Conservation (phyloP, 2,329 filamentous ascomycete genomes). For the Boeremia exigua region DNA sequence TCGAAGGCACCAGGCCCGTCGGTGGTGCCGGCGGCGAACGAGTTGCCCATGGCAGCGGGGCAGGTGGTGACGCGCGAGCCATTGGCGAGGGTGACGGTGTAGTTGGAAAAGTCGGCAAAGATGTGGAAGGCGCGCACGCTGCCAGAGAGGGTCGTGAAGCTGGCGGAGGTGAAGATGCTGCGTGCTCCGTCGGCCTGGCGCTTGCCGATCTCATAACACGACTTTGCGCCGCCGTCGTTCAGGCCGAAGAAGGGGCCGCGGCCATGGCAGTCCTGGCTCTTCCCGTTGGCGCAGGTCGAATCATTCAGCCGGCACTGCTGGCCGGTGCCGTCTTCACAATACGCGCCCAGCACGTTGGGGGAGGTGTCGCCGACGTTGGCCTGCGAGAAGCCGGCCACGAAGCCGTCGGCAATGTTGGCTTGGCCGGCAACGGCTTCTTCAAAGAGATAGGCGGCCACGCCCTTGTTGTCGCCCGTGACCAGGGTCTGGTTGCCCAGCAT, state of each 20-base stretch:
- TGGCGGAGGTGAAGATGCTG: constrained; percentile 61
- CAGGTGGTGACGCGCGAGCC: constrained; percentile 76
- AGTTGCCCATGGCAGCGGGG: constrained; percentile 86
- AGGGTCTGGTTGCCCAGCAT: constrained; percentile 91
- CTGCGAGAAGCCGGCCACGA: constrained; percentile 92
- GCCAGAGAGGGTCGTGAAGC: constrained; percentile 62
- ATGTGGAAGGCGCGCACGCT: constrained; percentile 81
- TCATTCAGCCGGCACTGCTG: constrained; percentile 76
- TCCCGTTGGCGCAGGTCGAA: constrained; percentile 77
- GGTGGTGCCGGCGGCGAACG: constrained; percentile 89
- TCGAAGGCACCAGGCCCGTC: constrained; percentile 92
- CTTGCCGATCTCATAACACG: constrained; percentile 76
- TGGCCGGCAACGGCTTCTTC: constrained; percentile 67
- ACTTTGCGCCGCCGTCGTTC: constrained; percentile 69
- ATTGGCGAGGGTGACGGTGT: constrained; percentile 75
- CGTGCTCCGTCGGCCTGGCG: constrained; percentile 72
- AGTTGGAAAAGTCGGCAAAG: constrained; percentile 81
- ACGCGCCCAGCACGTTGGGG: constrained; percentile 86
- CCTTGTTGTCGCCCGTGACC: constrained; percentile 94
- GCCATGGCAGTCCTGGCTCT: constrained; percentile 73
- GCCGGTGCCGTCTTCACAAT: constrained; percentile 80
- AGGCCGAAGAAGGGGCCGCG: constrained; percentile 72
- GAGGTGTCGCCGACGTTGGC: constrained; percentile 90
- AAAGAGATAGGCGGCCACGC: constrained; percentile 84
- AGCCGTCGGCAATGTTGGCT: constrained; percentile 64